A percentile compares a stretch with the other conserved stretches of the same genome.
Evolutionary conservation across 148 eudicot species (phyloP).

Genomic region (Agrostemma githago): DNA sequence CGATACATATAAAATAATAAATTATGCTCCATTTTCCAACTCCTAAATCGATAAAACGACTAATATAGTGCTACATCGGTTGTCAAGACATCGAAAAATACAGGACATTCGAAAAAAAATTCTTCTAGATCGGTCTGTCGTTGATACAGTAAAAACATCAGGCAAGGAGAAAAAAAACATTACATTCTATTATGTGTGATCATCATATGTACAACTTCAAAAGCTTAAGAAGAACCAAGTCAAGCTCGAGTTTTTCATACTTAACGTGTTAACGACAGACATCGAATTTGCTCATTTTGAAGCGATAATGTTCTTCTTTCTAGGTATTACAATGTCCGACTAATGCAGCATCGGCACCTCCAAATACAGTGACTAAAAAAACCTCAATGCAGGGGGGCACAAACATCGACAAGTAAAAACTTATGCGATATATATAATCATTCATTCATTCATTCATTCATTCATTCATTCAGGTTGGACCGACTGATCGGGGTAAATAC

Average conservation of each 20-base stretch:
- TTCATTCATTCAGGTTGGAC: neutral
- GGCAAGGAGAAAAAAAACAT: neutral
- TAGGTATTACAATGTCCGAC: conserved; percentile 3
- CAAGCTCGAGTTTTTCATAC: conserved; percentile 1
- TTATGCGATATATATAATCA: too few relatives aligned
- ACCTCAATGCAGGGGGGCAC: conserved; percentile 11
- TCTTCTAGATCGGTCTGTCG: too few relatives aligned
- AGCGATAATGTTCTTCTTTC: conserved; percentile 13
- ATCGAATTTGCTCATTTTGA: conserved; percentile 3
- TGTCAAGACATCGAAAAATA: too few relatives aligned
- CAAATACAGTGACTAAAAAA: neutral
- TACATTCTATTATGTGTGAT: neutral
- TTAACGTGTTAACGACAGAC: neutral
- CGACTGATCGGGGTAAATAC: neutral
- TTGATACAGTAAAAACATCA: neutral
- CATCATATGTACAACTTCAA: conserved; percentile 9
- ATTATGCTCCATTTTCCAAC: neutral
- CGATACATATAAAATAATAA: too few relatives aligned
- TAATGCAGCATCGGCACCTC: conserved; percentile 15
- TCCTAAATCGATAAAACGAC: neutral
- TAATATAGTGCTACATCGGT: too few relatives aligned
- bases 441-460: too few relatives aligned
- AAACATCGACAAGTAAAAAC: neutral
- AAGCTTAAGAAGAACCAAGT: neutral
- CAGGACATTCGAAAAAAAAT: too few relatives aligned